Evolutionary conservation across 805 yeast species (phyloP).

Genomic region (Metahyphopichia silvanorum): DNA sequence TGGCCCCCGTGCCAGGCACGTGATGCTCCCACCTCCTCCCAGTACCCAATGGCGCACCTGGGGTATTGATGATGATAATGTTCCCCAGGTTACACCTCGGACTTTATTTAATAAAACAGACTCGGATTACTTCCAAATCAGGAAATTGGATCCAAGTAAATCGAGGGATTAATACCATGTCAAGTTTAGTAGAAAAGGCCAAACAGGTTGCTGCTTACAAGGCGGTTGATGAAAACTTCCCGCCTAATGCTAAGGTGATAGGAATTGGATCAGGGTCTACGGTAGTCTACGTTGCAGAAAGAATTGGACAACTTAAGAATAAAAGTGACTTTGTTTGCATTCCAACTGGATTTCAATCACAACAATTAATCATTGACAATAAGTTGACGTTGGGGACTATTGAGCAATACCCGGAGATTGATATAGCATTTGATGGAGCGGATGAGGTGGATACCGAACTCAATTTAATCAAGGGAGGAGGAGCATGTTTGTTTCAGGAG

Average conservation of each 20-base stretch:
- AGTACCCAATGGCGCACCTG: too few species aligned
- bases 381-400: constrained; percentile 76
- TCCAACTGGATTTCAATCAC: constrained; percentile 96
- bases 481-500: constrained; percentile 96
- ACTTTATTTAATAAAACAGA: too few species aligned
- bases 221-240: constrained; percentile 88
- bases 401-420: constrained; percentile 79
- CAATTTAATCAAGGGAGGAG: constrained; percentile 96
- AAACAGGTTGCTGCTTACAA: constrained; percentile 85
- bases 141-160: too few species aligned
- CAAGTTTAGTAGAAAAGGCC: constrained; percentile 61
- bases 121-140: too few species aligned
- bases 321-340: constrained; percentile 68
- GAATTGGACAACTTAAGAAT: constrained; percentile 68
- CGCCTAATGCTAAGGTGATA: constrained; percentile 63
- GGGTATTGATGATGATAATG: too few species aligned
- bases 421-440: constrained; percentile 97
- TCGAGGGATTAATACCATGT: background rate
- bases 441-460: constrained; percentile 86
- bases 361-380: constrained; percentile 77
- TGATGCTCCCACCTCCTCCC: too few species aligned
- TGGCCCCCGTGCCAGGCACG: too few species aligned
- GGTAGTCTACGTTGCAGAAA: constrained; percentile 94
- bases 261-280: constrained; percentile 98
- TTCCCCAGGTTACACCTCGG: too few species aligned